Base-by-base conservation (phyloP, 1,284 basidiomycete species). In the Calocybe gambosa region DNA sequence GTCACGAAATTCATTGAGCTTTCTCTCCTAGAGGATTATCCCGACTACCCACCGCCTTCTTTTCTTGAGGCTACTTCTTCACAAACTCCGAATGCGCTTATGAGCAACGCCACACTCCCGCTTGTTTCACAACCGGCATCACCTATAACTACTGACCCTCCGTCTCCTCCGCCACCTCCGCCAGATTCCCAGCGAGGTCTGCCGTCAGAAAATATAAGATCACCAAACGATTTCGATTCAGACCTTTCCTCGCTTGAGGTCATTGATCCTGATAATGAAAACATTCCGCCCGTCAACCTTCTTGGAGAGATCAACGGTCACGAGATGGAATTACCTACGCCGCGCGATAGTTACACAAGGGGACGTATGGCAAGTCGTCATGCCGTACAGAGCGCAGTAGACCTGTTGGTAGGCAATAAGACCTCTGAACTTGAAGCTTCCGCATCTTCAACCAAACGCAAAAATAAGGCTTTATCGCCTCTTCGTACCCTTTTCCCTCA, bases 31-130 rank as follows among this genome's bases (percentile, higher is more conserved):
- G 46, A 45, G 69, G 67, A 55, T 43, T 63, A 78, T 45, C 77
- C 78, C 16, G 70, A 78, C 57, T 77, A 78, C 50, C 78, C 78
- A 6, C 78, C 78, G 10, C 78, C 78, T 31, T 71, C 76, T 1
- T 80, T 79, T 57, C 71, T 71, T 45, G 78, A 80, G 57, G 77
- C 78, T 13, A 74, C 76, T 31, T 67, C 44, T 5, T 61, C 59
- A 13, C 49, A 62, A 3, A 26, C 63, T 13, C 62, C 66, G n/a
- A 52, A 28, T 16, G 15, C 61, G 9, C 61, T 56, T 21, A 55
- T 64, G 6, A 64, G 62, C 46, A 62, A 62, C 16, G 47, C 59
- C 25, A 64, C 67, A 18, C 50, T 62, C 43, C 52, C 51, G n/a
- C 23, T 50, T 36, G 39, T 39, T 9, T 45, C 54, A 4, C 55